phyloP scores from a whole-genome alignment of 352 stramenopile species.

The Pythium inflatum region DNA sequence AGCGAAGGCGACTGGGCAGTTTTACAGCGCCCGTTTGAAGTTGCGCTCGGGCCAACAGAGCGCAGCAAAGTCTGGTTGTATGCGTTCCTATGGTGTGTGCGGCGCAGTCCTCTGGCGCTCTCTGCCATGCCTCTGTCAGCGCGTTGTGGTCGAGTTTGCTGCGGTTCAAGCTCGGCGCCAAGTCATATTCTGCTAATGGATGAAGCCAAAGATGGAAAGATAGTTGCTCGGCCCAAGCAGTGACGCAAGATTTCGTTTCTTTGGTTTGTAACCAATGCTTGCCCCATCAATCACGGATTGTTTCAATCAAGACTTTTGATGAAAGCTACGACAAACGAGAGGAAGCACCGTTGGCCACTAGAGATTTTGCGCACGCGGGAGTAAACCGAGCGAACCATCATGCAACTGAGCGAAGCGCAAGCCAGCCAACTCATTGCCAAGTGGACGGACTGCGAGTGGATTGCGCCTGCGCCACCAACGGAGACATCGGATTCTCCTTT shows the following conservation, averaged over 20 bases:
- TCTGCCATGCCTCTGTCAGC: background rate
- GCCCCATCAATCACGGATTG: no score
- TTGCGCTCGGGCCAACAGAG: background rate
- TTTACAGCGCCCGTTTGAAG: background rate
- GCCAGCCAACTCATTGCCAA: background rate
- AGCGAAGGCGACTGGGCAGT: no score
- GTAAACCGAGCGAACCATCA: no score
- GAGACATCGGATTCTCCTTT: background rate
- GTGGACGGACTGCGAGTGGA: background rate
- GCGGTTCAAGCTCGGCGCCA: background rate
- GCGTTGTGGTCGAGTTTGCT: slow-evolving; percentile 2
- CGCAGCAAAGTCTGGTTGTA: slow-evolving; percentile 9
- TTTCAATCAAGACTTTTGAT: no score
- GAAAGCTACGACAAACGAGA: no score
- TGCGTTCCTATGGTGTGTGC: background rate
- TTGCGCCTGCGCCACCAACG: background rate
- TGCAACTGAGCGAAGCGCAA: background rate
- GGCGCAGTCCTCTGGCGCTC: background rate
- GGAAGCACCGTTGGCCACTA: no score
- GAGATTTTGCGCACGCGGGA: no score
- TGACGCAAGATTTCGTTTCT: no score
- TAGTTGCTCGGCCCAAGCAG: no score
- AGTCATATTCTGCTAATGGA: background rate
- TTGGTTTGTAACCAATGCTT: no score
- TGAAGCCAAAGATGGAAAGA: no score